Percentiles rank a stretch among this genome's conserved stretches.
Evolutionary conservation across 345 rosid genomes (phyloP).

Genomic region (Eucalyptus viminalis): DNA sequence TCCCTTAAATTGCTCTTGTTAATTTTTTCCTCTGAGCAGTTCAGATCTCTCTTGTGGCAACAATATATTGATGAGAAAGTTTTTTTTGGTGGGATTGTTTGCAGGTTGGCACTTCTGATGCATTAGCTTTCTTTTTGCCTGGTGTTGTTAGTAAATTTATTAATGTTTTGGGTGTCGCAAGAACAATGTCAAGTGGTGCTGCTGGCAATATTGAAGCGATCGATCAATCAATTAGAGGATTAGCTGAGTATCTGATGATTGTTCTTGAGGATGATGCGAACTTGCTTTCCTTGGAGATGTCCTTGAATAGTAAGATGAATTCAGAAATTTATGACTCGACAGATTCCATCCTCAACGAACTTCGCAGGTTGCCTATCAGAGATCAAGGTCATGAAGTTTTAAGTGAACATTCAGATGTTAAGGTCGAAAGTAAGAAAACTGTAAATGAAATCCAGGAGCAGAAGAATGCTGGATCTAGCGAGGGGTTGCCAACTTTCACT

Average conservation of each 20-base stretch:
- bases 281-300: slow-evolving; percentile 16
- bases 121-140: slow-evolving; percentile 89
- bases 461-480: slow-evolving; percentile 1
- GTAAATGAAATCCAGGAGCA: slow-evolving; percentile 8
- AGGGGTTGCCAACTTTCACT: slow-evolving; percentile 38
- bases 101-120: slow-evolving; percentile 86
- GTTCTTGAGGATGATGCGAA: slow-evolving; percentile 72
- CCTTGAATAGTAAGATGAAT: slow-evolving; percentile 5
- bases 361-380: slow-evolving; percentile 46
- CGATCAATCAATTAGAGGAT: slow-evolving; percentile 73
- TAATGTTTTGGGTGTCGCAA: slow-evolving; percentile 67
- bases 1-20: not conserved
- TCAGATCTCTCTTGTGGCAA: not conserved
- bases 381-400: slow-evolving; percentile 15
- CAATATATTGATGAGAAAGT: not conserved
- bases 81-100: not conserved
- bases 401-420: slow-evolving; percentile 15
- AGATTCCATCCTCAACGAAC: slow-evolving; percentile 43
- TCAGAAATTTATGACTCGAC: slow-evolving; percentile 23
- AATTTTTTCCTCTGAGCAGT: not conserved
- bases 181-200: slow-evolving; percentile 83
- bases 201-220: slow-evolving; percentile 78
- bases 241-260: slow-evolving; percentile 88
- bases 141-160: slow-evolving; percentile 86
- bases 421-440: slow-evolving; percentile 4